Conservation (phyloP, 2,329 filamentous ascomycete species). For the Alternaria longipes region DNA sequence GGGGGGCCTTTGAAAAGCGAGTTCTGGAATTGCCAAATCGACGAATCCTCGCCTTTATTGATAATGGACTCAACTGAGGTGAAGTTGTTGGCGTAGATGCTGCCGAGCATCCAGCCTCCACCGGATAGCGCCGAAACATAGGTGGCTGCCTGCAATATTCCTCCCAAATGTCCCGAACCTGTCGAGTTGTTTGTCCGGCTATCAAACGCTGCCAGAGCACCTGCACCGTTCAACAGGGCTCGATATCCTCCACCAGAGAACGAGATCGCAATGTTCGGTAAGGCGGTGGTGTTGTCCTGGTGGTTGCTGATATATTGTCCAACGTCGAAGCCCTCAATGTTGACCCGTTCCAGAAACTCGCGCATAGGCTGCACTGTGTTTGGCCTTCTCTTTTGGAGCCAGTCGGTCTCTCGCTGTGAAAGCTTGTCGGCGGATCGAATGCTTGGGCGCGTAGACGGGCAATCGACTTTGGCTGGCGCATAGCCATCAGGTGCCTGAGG, state of each 20-base stretch:
- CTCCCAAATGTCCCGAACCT: slow-evolving; percentile 74
- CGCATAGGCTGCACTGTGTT: slow-evolving; percentile 80
- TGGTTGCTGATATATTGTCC: slow-evolving; percentile 72
- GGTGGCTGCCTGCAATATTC: slow-evolving; percentile 80
- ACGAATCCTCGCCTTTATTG: slow-evolving; percentile 54
- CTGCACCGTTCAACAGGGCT: slow-evolving; percentile 84
- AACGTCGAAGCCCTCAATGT: slow-evolving; percentile 83
- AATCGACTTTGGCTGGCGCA: slow-evolving; percentile 72
- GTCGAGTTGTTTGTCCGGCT: slow-evolving; percentile 72
- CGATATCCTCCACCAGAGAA: slow-evolving; percentile 86
- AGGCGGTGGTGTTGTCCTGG: slow-evolving; percentile 62
- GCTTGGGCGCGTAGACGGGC: slow-evolving; percentile 73
- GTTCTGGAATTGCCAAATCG: slow-evolving; percentile 70
- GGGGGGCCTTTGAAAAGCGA: slow-evolving; percentile 69
- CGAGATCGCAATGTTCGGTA: slow-evolving; percentile 78
- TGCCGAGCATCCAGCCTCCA: slow-evolving; percentile 86
- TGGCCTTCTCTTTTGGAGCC: slow-evolving; percentile 75
- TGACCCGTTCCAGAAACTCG: slow-evolving; percentile 74
- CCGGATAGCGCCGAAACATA: slow-evolving; percentile 85
- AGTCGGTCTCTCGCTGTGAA: slow-evolving; percentile 75
- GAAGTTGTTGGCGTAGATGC: slow-evolving; percentile 80
- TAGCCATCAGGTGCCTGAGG: slow-evolving; percentile 74
- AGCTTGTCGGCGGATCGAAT: slow-evolving; percentile 71
- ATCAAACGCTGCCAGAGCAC: slow-evolving; percentile 82
- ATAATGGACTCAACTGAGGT: slow-evolving; percentile 70